Evolutionary conservation across 805 yeast genomes (phyloP).

Genomic region (Lipomyces mesembrius): DNA sequence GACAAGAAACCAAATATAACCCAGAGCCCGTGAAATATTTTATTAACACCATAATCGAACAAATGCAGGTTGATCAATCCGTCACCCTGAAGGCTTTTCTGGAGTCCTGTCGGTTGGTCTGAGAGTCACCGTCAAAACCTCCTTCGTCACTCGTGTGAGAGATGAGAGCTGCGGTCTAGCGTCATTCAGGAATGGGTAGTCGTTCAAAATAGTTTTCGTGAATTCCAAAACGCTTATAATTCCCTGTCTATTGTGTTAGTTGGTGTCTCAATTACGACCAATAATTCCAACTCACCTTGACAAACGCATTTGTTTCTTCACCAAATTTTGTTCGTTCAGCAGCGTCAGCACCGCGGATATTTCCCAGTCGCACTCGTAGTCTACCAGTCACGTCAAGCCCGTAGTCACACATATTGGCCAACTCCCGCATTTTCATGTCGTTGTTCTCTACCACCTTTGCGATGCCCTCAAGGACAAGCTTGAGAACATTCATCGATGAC

Average conservation of each 20-base stretch:
- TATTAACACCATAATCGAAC: background rate
- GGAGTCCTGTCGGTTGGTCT: constrained; percentile 17
- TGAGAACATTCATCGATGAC: constrained; percentile 76
- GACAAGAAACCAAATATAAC: background rate
- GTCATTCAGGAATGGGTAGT: constrained; percentile 77
- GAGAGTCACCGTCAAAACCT: constrained; percentile 51
- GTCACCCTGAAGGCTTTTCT: background rate
- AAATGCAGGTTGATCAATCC: background rate
- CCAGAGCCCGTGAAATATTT: background rate
- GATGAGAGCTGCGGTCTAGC: constrained; percentile 78
- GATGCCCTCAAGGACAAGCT: constrained; percentile 61
- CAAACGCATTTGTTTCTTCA: constrained; percentile 81
- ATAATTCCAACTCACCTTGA: constrained; percentile 74
- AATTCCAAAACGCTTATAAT: constrained; percentile 64
- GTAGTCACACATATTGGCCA: constrained; percentile 73
- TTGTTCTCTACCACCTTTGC: constrained; percentile 48
- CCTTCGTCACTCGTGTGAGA: constrained; percentile 86
- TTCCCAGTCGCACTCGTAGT: constrained; percentile 59
- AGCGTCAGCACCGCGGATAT: constrained; percentile 55
- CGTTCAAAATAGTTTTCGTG: constrained; percentile 80
- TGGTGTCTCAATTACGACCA: background rate
- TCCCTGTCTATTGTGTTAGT: constrained; percentile 5
- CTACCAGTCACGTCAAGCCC: constrained; percentile 83
- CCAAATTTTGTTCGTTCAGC: constrained; percentile 69
- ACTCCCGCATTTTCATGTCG: constrained; percentile 69